These are phyloP conservation scores for Microdochium trichocladiopsis DNA, from an alignment of 2,329 filamentous ascomycete genomes.

Conservation along the genomic window DNA sequence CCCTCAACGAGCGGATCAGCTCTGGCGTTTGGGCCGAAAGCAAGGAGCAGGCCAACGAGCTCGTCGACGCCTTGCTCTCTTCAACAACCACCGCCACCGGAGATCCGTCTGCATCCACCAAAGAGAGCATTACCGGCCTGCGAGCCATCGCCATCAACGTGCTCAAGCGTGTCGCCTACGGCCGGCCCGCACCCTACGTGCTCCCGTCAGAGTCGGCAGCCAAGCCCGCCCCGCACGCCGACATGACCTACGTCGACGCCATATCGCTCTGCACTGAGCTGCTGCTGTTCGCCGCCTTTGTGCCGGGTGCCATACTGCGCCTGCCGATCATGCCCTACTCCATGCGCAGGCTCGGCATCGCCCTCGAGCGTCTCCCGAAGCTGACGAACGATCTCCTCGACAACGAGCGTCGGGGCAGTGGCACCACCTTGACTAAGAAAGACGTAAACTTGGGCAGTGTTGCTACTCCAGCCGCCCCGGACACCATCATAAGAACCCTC, in stretches of 20 bases:
- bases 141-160: slow-evolving; percentile 28
- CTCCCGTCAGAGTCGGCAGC: too few relatives aligned
- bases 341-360: slow-evolving; percentile 17
- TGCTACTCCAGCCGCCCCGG: neutral
- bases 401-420: slow-evolving; percentile 10
- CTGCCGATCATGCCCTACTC: slow-evolving; percentile 19
- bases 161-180: slow-evolving; percentile 24
- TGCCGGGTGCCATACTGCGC: slow-evolving; percentile 15
- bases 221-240: too few relatives aligned
- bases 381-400: slow-evolving; percentile 19
- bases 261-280: slow-evolving; percentile 20
- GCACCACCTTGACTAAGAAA: slow-evolving; percentile 6
- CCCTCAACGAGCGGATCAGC: slow-evolving; percentile 27
- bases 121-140: slow-evolving; percentile 8
- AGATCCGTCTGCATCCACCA: slow-evolving; percentile 16
- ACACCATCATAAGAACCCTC: neutral
- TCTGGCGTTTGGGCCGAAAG: slow-evolving; percentile 24
- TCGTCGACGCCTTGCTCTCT: slow-evolving; percentile 18
- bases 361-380: slow-evolving; percentile 15
- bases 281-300: slow-evolving; percentile 17
- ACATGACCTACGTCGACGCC: too few relatives aligned
- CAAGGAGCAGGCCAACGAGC: slow-evolving; percentile 18
- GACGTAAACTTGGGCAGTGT: neutral
- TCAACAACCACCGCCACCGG: slow-evolving; percentile 11
- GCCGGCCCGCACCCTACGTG: slow-evolving; percentile 19